Base-by-base conservation (phyloP, 257 asterid genomes). In the Solanum dulcamara region DNA sequence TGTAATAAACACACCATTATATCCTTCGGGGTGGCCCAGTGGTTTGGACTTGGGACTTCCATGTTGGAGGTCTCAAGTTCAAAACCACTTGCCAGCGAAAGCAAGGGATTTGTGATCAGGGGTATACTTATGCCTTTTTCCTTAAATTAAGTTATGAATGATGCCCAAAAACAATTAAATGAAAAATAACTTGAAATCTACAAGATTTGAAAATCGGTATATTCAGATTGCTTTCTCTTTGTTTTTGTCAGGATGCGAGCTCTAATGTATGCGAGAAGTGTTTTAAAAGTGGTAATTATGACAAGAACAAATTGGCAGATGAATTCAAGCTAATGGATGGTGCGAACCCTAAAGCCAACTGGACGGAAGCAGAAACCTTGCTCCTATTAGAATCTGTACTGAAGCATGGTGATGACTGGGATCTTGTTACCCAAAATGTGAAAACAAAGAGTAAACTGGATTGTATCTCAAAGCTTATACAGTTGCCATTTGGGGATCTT, bases 381-480 rank as follows among this genome's bases (percentile, higher is more conserved):
- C 96, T 94, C 84, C 95, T 96, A 53, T 75, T 95, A 87, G 99
- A 96, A 90, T 92, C 99, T 83, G 97, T 92, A 88, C 87, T 89
- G 86, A 96, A 95, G 91, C 97, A 95, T 83, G 98, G 99, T 88
- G 98, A 93, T 88, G 95, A 96, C 62, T 96, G 98, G 99, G 99
- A 96, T 86, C 96, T 93, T 86, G 96, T 95, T 84, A 88, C 96
- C 81, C 90, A 89, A 89, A 90, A 89, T 90, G 94, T 96, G 81
- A 93, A 90, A 89, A 91, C 95, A 18, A 96, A 95, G 93, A 94
- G 88, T 86, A 93, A 95, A 90, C 88, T 87, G 90, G 99, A 96
- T 85, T 96, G 99, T 86, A 94, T 96, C 92, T 91, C 94, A 71
- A 95, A 93, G 91, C 98, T 95, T 87, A 91, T 95, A 84, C 93